Conservation (phyloP, 805 yeast species). For the Scheffersomyces lignosus region DNA sequence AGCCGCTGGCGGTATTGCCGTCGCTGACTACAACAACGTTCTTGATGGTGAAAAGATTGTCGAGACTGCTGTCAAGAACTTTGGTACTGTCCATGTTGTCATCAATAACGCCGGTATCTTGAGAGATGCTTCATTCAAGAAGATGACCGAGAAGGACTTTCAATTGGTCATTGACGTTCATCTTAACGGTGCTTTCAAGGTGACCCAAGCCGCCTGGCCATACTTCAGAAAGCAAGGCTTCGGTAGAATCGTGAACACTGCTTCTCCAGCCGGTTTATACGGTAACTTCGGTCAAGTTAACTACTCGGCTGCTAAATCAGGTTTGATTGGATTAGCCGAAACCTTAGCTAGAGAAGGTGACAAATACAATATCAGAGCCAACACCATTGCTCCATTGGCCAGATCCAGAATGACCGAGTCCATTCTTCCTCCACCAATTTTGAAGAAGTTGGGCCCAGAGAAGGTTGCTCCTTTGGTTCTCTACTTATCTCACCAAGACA, state of each 20-base stretch:
- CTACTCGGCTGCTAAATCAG: slow-evolving; percentile 91
- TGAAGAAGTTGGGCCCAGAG: slow-evolving; percentile 80
- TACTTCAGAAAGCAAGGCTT: slow-evolving; percentile 77
- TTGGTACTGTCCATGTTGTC: slow-evolving; percentile 85
- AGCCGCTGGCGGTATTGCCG: slow-evolving; percentile 78
- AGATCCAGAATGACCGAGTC: slow-evolving; percentile 95
- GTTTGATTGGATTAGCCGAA: slow-evolving; percentile 87
- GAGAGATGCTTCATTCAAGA: slow-evolving; percentile 83
- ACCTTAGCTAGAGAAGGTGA: slow-evolving; percentile 94
- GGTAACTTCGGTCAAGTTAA: slow-evolving; percentile 98
- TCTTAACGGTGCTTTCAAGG: slow-evolving; percentile 82
- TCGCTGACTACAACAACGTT: slow-evolving; percentile 92
- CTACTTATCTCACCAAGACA: slow-evolving; percentile 67
- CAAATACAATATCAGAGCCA: slow-evolving; percentile 78
- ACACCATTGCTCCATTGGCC: slow-evolving; percentile 92
- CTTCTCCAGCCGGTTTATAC: slow-evolving; percentile 95
- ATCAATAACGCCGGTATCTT: slow-evolving; percentile 95
- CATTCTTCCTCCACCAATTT: slow-evolving; percentile 79
- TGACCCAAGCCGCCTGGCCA: slow-evolving; percentile 91
- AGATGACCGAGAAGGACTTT: slow-evolving; percentile 82
- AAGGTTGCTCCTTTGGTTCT: slow-evolving; percentile 91
- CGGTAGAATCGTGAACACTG: slow-evolving; percentile 91
- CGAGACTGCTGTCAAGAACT: slow-evolving; percentile 79
- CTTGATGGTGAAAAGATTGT: slow-evolving; percentile 81
- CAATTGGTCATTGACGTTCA: slow-evolving; percentile 82